These are phyloP conservation scores for Trichophyton verrucosum DNA, from an alignment of 2,329 filamentous ascomycete genomes.

Conservation along the genomic window DNA sequence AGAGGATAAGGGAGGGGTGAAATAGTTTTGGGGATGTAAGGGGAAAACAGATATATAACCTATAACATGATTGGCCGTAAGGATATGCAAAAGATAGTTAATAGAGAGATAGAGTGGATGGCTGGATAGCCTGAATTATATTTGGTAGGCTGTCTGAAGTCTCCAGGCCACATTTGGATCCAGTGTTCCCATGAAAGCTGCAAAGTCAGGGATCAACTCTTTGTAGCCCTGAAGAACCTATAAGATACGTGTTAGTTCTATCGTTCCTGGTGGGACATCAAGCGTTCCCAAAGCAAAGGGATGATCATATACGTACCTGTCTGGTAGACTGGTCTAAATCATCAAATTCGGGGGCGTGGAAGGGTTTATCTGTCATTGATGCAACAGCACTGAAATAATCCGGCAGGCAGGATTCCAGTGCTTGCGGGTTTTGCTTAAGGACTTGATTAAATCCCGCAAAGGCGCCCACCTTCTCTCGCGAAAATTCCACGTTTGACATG, in stretches of 20 bases:
- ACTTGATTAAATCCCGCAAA: constrained; percentile 82
- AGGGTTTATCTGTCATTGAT: constrained; percentile 49
- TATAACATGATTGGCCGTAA: constrained; percentile 1
- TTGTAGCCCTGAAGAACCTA: constrained; percentile 37
- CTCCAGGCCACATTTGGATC: constrained; percentile 29
- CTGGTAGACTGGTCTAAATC: constrained; percentile 62
- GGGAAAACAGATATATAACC: background rate
- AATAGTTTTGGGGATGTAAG: background rate
- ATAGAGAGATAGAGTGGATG: background rate
- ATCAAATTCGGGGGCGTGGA: constrained; percentile 46
- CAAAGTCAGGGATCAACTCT: constrained; percentile 37
- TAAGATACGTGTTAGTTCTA: too few relatives aligned
- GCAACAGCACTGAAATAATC: constrained; percentile 79
- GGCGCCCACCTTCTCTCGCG: constrained; percentile 87
- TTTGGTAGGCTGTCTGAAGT: constrained; percentile 31
- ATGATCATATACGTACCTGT: constrained; percentile 47
- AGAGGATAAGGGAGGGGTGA: background rate
- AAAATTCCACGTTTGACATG: constrained; percentile 74
- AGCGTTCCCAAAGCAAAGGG: background rate
- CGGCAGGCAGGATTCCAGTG: constrained; percentile 74
- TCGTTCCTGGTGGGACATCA: too few relatives aligned
- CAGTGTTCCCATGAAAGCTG: constrained; percentile 34
- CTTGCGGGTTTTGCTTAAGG: constrained; percentile 74
- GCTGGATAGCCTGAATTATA: constrained; percentile 20
- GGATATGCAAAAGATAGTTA: background rate